A percentile compares a stretch with the other conserved stretches of the same genome.
These are phyloP conservation scores for Prinsepia uniflora DNA, from an alignment of 306 rosid genomes.

Conservation along the genomic window DNA sequence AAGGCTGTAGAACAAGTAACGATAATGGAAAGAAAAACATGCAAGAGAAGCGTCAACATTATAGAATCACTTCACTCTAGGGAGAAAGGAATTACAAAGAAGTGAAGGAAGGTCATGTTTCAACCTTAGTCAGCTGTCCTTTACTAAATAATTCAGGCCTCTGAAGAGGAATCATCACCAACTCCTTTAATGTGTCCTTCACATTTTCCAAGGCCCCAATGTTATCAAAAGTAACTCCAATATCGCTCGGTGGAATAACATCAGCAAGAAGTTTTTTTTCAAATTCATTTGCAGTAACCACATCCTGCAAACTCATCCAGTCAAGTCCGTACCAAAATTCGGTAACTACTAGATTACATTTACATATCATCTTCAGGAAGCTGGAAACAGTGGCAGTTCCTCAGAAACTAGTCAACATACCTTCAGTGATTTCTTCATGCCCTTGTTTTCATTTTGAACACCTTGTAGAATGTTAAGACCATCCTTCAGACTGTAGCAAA, in stretches of 20 bases:
- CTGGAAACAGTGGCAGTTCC: neutral
- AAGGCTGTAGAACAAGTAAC: constrained; percentile 53
- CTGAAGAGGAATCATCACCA: constrained; percentile 97
- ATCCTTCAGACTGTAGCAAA: constrained; percentile 61
- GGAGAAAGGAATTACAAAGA: neutral
- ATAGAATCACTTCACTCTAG: neutral
- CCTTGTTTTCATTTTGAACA: constrained; percentile 72
- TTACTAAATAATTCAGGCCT: constrained; percentile 88
- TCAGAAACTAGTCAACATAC: constrained; percentile 29
- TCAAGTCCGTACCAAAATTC: neutral
- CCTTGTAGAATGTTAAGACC: constrained; percentile 72
- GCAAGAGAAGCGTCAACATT: constrained; percentile 1
- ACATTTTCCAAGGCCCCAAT: constrained; percentile 95
- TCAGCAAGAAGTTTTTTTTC: constrained; percentile 89
- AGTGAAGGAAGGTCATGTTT: neutral
- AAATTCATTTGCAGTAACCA: constrained; percentile 88
- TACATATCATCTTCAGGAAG: neutral
- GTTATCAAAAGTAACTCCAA: constrained; percentile 94
- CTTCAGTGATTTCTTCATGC: constrained; percentile 70
- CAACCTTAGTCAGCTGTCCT: constrained; percentile 92
- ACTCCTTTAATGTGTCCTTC: constrained; percentile 91
- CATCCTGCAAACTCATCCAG: constrained; percentile 52
- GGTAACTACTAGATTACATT: no score
- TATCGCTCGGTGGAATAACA: constrained; percentile 85
- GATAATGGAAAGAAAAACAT: constrained; percentile 11